phyloP scores from a whole-genome alignment of 1,284 basidiomycete genomes.

The Flammula alnicola region DNA sequence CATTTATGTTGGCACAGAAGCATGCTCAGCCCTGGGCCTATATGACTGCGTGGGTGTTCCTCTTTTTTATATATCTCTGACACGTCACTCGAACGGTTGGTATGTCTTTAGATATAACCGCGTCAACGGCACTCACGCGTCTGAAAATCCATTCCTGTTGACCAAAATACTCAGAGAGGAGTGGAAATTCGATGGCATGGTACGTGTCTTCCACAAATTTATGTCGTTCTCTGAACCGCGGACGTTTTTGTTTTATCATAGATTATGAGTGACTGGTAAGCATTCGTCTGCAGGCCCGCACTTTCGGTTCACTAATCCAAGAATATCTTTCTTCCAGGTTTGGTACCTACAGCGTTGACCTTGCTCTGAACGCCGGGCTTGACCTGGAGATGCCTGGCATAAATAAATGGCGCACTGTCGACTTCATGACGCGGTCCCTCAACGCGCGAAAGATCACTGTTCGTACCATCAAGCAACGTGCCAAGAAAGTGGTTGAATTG shows the following conservation, averaged over 20 bases:
- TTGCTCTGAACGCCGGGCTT: constrained; percentile 72
- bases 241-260: constrained; percentile 25
- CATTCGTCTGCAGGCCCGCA: constrained; percentile 12
- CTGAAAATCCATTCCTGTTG: constrained; percentile 68
- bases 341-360: constrained; percentile 70
- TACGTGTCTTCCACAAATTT: constrained; percentile 29
- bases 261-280: constrained; percentile 84
- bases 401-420: constrained; percentile 71
- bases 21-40: constrained; percentile 71
- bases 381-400: constrained; percentile 83
- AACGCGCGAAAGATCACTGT: constrained; percentile 64
- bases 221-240: background rate
- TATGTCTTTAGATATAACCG: constrained; percentile 59
- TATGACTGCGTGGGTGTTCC: constrained; percentile 68
- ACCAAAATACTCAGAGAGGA: constrained; percentile 73
- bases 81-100: background rate
- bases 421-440: constrained; percentile 68
- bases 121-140: constrained; percentile 72
- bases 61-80: constrained; percentile 1
- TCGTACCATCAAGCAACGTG: constrained; percentile 72
- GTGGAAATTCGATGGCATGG: constrained; percentile 73
- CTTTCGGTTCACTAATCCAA: background rate
- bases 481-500: constrained; percentile 65
- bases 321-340: constrained; percentile 53
- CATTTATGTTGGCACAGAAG: constrained; percentile 83